phyloP scores from a whole-genome alignment of 257 asterid genomes.

The Solanum chaucha region DNA sequence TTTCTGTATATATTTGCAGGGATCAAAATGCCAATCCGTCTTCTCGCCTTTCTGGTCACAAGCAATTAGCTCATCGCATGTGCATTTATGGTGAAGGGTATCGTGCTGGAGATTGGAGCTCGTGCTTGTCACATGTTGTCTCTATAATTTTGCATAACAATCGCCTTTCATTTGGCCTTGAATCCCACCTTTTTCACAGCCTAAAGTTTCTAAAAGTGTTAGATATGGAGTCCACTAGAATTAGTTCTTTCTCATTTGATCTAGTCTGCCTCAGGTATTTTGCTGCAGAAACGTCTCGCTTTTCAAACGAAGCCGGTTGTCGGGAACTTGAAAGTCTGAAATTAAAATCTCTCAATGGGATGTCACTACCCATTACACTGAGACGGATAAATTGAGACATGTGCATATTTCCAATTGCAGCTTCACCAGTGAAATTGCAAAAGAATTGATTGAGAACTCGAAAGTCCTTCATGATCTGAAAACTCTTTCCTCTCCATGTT shows the following conservation, averaged over 20 bases:
- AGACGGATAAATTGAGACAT: conserved; percentile 8
- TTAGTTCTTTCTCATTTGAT: neutral
- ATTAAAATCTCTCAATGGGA: neutral
- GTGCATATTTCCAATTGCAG: neutral
- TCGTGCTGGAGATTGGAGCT: neutral
- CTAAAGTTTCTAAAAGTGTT: conserved; percentile 7
- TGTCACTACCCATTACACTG: neutral
- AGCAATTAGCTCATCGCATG: neutral
- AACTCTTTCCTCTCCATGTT: neutral
- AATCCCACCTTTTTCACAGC: neutral
- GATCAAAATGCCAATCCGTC: neutral
- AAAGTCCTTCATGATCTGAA: neutral
- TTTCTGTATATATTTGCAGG: neutral
- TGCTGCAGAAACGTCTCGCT: neutral
- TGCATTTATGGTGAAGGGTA: neutral
- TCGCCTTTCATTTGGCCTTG: neutral
- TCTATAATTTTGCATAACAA: neutral
- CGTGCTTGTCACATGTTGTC: neutral
- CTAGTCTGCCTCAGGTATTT: conserved; percentile 6
- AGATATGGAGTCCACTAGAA: neutral
- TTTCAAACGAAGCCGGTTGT: neutral
- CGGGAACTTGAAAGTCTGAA: conserved; percentile 4
- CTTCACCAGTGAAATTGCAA: neutral
- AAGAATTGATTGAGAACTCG: neutral
- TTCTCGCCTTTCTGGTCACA: neutral